Conservation (phyloP, 2,329 filamentous ascomycete genomes). For the Kalaharituber pfeilii region DNA sequence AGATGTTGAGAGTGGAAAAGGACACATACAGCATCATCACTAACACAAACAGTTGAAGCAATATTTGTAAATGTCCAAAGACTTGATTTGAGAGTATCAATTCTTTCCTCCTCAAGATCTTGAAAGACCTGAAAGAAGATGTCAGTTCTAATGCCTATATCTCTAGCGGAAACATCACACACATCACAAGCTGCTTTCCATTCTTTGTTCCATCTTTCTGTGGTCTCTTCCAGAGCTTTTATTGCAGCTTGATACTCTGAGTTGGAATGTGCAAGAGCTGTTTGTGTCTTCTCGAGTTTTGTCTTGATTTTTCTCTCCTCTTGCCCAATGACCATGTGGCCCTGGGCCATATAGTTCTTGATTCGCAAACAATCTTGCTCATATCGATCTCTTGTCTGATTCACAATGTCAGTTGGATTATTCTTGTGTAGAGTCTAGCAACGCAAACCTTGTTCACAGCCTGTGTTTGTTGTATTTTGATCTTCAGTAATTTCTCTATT, state of each 20-base stretch:
- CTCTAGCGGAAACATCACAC: slow-evolving; percentile 19
- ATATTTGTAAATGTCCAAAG: slow-evolving; percentile 97
- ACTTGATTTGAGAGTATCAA: slow-evolving; percentile 95
- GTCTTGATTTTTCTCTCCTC: slow-evolving; percentile 98
- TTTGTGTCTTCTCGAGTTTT: slow-evolving; percentile 95
- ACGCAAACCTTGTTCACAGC: slow-evolving; percentile 78
- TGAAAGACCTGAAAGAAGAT: slow-evolving; percentile 63
- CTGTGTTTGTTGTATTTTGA: slow-evolving; percentile 80
- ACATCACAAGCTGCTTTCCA: slow-evolving; percentile 89
- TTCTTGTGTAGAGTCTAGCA: slow-evolving; percentile 10
- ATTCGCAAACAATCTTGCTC: slow-evolving; percentile 97
- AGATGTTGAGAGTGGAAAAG: too few species aligned
- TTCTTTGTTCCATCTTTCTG: slow-evolving; percentile 86
- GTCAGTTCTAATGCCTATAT: slow-evolving; percentile 19
- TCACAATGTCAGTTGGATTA: slow-evolving; percentile 3
- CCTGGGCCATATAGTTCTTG: slow-evolving; percentile 94
- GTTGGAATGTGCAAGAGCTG: slow-evolving; percentile 79
- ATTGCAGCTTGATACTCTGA: slow-evolving; percentile 86
- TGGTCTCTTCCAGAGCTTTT: slow-evolving; percentile 87
- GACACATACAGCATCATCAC: slow-evolving; percentile 60
- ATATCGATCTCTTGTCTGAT: slow-evolving; percentile 70
- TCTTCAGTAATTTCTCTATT: slow-evolving; percentile 85
- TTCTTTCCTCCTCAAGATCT: slow-evolving; percentile 87
- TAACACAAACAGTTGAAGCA: slow-evolving; percentile 90
- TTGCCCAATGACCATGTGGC: slow-evolving; percentile 99